A percentile compares a stretch with the other conserved stretches of the same genome.
These are phyloP conservation scores for Wickerhamomyces strasburgensis DNA, from an alignment of 805 yeast species.

Conservation along the genomic window DNA sequence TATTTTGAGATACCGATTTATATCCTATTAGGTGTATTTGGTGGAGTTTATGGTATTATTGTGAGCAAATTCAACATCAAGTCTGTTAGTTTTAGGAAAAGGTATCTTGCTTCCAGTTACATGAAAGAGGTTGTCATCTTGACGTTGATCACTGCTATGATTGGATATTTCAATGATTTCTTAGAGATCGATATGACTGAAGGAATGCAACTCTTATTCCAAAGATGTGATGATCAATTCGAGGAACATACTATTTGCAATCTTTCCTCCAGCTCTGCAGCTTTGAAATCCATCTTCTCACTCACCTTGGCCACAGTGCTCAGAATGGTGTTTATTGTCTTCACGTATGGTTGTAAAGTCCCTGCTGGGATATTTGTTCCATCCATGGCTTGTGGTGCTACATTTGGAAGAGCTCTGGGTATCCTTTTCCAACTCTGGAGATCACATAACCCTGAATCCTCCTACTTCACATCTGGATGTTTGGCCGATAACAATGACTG, in stretches of 20 bases:
- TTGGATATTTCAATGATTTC: constrained; percentile 82
- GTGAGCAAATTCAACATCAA: constrained; percentile 71
- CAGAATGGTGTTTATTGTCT: constrained; percentile 65
- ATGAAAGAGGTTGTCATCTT: constrained; percentile 67
- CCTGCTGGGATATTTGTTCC: constrained; percentile 99
- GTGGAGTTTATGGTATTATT: constrained; percentile 83
- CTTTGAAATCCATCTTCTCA: constrained; percentile 40
- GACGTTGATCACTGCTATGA: constrained; percentile 62
- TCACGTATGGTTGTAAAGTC: constrained; percentile 88
- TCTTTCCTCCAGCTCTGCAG: constrained; percentile 28
- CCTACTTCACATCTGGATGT: constrained; percentile 33
- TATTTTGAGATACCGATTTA: constrained; percentile 79
- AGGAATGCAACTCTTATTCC: constrained; percentile 84
- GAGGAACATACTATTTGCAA: constrained; percentile 39
- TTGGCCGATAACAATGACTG: constrained; percentile 43
- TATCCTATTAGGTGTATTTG: constrained; percentile 77
- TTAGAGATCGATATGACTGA: constrained; percentile 90
- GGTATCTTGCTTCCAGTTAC: constrained; percentile 49
- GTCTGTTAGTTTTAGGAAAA: constrained; percentile 73
- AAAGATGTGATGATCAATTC: constrained; percentile 56
- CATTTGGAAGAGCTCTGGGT: constrained; percentile 87
- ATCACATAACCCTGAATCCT: constrained; percentile 32
- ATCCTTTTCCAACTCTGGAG: constrained; percentile 53
- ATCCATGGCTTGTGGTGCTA: constrained; percentile 94
- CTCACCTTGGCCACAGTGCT: constrained; percentile 66